Conservation (phyloP, 2,329 filamentous ascomycete genomes). For the Penicillium verrucosum region DNA sequence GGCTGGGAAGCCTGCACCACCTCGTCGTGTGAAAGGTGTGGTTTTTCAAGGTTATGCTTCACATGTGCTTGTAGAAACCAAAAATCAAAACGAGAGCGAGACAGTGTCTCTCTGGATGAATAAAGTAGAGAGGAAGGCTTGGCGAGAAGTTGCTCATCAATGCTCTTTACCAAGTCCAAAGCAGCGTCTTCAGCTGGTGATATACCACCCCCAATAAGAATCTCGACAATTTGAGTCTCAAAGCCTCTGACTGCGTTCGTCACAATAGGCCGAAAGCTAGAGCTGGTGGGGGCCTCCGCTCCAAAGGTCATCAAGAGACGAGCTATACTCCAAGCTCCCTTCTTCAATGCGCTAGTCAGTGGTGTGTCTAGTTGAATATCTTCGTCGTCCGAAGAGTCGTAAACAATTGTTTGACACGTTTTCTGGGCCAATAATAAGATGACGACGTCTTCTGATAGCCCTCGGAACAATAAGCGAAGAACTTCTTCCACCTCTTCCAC, state of each 20-base stretch:
- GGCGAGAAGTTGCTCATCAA: not conserved
- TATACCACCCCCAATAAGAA: not conserved
- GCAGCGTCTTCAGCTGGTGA: not conserved
- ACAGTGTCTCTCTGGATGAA: not conserved
- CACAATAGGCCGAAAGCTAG: not conserved
- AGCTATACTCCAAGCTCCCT: not conserved
- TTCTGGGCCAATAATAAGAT: not conserved
- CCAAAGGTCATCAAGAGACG: not conserved
- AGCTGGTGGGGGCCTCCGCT: not conserved
- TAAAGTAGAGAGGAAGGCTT: not conserved
- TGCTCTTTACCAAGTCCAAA: not conserved
- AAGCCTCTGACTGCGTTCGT: not conserved
- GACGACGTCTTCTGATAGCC: not conserved
- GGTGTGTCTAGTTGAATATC: not conserved
- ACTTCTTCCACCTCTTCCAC: not conserved
- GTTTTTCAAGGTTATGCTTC: not conserved
- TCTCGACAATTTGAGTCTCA: not conserved
- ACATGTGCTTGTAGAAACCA: not conserved
- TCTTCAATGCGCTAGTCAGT: not conserved
- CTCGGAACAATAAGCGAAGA: not conserved
- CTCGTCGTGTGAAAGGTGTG: not conserved
- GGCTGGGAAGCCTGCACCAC: not conserved
- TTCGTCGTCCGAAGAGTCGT: not conserved
- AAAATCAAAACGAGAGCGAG: not conserved
- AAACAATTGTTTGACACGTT: not conserved